phyloP scores from a whole-genome alignment of 371 early-diverging fungal species.

The Conidiobolus coronatus region DNA sequence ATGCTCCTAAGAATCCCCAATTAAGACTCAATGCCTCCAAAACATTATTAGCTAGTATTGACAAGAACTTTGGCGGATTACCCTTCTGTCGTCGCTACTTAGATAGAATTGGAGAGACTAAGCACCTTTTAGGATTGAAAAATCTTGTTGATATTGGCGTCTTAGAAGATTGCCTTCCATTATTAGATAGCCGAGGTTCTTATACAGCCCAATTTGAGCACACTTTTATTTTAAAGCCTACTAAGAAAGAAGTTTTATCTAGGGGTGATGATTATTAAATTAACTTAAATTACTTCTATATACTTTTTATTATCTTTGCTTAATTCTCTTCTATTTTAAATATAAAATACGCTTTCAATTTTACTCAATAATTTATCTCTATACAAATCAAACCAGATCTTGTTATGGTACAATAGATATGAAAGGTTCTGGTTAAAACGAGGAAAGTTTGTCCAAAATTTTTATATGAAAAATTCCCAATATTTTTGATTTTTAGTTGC shows the following conservation, averaged over 20 bases:
- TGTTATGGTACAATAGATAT: no score
- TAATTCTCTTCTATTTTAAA: no score
- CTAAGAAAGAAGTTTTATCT: conserved; percentile 53
- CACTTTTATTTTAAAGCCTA: conserved; percentile 77
- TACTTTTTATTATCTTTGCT: no score
- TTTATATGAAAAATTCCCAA: no score
- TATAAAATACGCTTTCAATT: no score
- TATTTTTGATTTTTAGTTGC: no score
- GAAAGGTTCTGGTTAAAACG: no score
- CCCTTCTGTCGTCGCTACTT: conserved; percentile 97
- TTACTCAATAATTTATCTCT: no score
- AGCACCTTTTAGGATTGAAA: conserved; percentile 65
- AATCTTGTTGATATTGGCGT: conserved; percentile 70
- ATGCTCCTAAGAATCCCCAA: conserved; percentile 28
- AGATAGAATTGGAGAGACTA: conserved; percentile 74
- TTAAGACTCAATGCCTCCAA: conserved; percentile 24
- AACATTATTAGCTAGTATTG: conserved; percentile 66
- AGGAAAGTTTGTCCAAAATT: no score
- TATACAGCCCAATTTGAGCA: conserved; percentile 98
- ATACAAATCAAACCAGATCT: no score
- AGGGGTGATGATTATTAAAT: conserved; percentile 39
- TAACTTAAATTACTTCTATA: no score
- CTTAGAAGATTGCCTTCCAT: conserved; percentile 85
- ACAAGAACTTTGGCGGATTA: conserved; percentile 85
- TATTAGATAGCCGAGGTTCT: conserved; percentile 74